phyloP scores from a whole-genome alignment of 2,329 filamentous ascomycete species.

The Clonostachys rosea region DNA sequence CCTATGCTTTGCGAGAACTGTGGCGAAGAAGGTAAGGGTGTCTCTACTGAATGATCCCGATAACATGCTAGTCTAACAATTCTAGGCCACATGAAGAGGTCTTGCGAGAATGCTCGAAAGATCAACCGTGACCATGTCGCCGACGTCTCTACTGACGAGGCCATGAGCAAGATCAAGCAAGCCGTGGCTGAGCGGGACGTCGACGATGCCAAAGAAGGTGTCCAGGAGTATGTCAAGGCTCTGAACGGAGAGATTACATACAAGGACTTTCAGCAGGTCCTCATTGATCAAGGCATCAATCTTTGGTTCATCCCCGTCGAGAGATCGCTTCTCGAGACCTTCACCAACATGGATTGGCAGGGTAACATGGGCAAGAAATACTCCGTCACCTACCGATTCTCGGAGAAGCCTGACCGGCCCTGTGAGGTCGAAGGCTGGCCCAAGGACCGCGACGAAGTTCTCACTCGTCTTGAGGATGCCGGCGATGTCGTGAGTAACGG shows the following conservation, averaged over 20 bases:
- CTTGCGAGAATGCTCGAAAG: conserved; percentile 56
- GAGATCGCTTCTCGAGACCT: conserved; percentile 47
- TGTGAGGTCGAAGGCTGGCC: conserved; percentile 60
- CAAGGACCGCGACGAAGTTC: conserved; percentile 50
- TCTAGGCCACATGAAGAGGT: conserved; percentile 47
- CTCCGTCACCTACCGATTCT: conserved; percentile 58
- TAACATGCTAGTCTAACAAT: conserved; percentile 5
- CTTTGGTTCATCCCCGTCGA: conserved; percentile 61
- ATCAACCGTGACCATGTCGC: conserved; percentile 48
- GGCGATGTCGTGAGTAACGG: conserved; percentile 59
- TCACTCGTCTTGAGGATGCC: conserved; percentile 59
- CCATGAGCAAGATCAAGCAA: conserved; percentile 50
- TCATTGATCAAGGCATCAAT: conserved; percentile 48
- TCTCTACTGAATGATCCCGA: not conserved
- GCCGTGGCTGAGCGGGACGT: conserved; percentile 52
- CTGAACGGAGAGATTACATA: conserved; percentile 50
- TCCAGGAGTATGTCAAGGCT: conserved; percentile 58
- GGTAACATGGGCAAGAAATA: conserved; percentile 63
- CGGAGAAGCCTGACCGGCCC: conserved; percentile 49
- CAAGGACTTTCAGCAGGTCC: conserved; percentile 52
- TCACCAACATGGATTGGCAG: conserved; percentile 70
- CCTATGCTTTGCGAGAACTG: conserved; percentile 58
- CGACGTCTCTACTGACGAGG: conserved; percentile 44
- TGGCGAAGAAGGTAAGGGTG: conserved; percentile 42
- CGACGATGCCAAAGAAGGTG: conserved; percentile 56